Base-by-base conservation (phyloP, 208 protist species). In the Acanthamoeba castellanii region DNA sequence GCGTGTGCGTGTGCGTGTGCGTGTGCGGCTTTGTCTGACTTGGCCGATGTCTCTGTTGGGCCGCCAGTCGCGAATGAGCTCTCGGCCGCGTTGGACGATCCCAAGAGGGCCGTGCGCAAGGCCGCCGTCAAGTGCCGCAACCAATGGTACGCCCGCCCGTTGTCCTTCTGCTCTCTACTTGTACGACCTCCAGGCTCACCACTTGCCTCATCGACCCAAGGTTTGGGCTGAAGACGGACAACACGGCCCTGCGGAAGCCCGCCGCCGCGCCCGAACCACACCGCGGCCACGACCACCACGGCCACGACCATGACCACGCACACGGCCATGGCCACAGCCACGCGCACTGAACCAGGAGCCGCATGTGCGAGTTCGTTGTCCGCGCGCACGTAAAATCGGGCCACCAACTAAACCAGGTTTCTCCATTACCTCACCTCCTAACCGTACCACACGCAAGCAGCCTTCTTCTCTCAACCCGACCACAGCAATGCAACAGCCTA, bases 111-210 rank as follows among this genome's bases (percentile, higher is more conserved):
- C 59, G 87, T 92, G 42, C 87, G 87, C 25, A 42, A 50, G 87
- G 59, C 87, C 47, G 87, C 87, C 20, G 87, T 92, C n/a, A 68
- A 55, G 22, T 92, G 87, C n/a, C 87, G 87, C 52, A 92, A 74
- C 61, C 34, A 47, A n/a, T 92, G 87, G 87, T 91, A 50, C 50
- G 55, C 30, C 3, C 8, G 6, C 9, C 30, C 25, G 9, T 72
- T 30, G 64, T 13, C 8, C n/a, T 37, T 88, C 16, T 42, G 50
- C 16, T 88, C 5, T 20, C 66, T 37, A 7, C 81, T 37, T 16
- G 14, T 47, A 0, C n/a, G 7, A n/a, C 14, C 70, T 30, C 70
- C 18, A 4, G 34, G n/a, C 52, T 59, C 52, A 22, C 52, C 52
- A 16, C 50, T 55, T 18, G 13, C 50, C 50, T 18, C 50, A 11